A percentile compares a stretch with the other conserved stretches of the same genome.
These are phyloP conservation scores for Eremochloa ophiuroides DNA, from an alignment of 176 grass and related monocot species.

Conservation along the genomic window DNA sequence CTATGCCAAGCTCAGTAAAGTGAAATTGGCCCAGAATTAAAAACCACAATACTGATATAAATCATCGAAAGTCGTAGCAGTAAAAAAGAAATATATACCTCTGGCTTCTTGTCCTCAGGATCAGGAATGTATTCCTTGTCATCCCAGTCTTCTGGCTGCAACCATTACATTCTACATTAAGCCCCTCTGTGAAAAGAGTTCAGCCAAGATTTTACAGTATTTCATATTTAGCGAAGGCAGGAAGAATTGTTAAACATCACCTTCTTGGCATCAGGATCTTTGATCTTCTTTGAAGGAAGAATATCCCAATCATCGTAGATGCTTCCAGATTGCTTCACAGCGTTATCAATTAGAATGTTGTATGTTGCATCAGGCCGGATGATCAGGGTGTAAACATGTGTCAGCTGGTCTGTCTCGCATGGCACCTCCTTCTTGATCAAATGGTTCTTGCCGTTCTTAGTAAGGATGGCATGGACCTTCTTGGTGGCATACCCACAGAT, in stretches of 20 bases:
- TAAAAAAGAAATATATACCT: constrained; percentile 37
- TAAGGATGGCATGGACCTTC: constrained; percentile 77
- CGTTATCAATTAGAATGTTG: constrained; percentile 83
- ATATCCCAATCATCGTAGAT: constrained; percentile 89
- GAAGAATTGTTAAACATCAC: constrained; percentile 14
- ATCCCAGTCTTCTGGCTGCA: constrained; percentile 93
- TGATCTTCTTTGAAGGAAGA: constrained; percentile 72
- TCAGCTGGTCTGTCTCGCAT: constrained; percentile 77
- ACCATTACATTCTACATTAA: neutral
- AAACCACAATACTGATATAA: neutral
- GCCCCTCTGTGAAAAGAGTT: neutral
- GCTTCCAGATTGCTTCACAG: constrained; percentile 73
- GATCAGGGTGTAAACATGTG: constrained; percentile 85
- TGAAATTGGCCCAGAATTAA: neutral
- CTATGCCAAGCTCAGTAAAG: neutral
- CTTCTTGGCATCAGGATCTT: constrained; percentile 88
- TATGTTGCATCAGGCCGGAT: constrained; percentile 79
- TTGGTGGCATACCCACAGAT: constrained; percentile 94
- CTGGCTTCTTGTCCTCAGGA: constrained; percentile 83
- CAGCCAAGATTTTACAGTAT: neutral
- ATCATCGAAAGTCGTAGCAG: neutral
- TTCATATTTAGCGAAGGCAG: neutral
- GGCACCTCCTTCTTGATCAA: constrained; percentile 88
- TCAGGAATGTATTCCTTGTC: constrained; percentile 93
- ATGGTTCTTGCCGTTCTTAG: constrained; percentile 70